phyloP scores from a whole-genome alignment of 1,284 basidiomycete species.

The Volvariella surrecta region DNA sequence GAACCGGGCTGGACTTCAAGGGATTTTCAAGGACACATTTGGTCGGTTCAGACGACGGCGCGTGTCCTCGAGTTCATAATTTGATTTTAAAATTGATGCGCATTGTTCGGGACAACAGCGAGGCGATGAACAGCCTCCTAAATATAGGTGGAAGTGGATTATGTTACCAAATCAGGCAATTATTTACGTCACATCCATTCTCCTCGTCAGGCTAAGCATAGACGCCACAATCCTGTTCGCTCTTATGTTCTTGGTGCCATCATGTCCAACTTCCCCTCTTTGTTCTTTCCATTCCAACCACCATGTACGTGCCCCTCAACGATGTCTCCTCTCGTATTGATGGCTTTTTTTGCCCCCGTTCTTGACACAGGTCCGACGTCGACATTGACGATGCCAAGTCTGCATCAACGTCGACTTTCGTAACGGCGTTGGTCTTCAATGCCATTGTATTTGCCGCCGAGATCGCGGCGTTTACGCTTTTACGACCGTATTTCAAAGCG shows the following conservation, averaged over 20 bases:
- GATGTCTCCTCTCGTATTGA: not conserved
- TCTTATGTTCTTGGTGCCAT: not conserved
- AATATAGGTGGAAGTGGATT: too few species aligned
- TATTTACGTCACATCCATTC: too few species aligned
- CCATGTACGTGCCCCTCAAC: not conserved
- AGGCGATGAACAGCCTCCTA: too few species aligned
- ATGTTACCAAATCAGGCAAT: too few species aligned
- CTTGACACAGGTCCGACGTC: not conserved
- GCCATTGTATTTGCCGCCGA: slow-evolving; percentile 57
- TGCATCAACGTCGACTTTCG: slow-evolving; percentile 57
- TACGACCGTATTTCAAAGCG: slow-evolving; percentile 62
- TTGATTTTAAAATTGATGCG: too few species aligned
- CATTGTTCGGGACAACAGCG: too few species aligned
- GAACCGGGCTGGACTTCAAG: too few species aligned
- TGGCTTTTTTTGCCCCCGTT: not conserved
- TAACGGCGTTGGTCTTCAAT: slow-evolving; percentile 74
- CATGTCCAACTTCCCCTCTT: not conserved
- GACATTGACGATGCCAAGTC: slow-evolving; percentile 23
- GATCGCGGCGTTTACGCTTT: slow-evolving; percentile 60
- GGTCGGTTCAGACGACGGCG: too few species aligned
- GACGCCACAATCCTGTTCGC: too few species aligned
- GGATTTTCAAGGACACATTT: too few species aligned
- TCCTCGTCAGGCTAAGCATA: too few species aligned
- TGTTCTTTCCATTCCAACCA: not conserved
- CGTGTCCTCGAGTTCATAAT: too few species aligned